Percentiles rank a stretch among this genome's conserved stretches.
Evolutionary conservation across 2,329 filamentous ascomycete species (phyloP).

Genomic region (Penicillium sp.): DNA sequence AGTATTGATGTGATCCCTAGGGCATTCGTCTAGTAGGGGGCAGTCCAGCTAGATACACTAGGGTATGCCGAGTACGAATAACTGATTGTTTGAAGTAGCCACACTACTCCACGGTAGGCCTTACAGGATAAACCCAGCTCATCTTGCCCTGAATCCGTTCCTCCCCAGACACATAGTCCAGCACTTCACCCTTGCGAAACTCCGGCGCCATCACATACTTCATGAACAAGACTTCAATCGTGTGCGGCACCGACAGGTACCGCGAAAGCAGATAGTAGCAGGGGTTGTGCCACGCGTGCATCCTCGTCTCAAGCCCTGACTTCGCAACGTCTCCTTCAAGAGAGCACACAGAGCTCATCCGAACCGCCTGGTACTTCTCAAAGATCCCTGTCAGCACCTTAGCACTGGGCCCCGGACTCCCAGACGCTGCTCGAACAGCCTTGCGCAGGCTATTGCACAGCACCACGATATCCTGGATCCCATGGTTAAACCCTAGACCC

Average conservation of each 20-base stretch:
- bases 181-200: slow-evolving; percentile 10
- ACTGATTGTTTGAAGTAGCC: no score
- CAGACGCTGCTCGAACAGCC: background rate
- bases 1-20: no score
- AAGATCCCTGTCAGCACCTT: slow-evolving; percentile 7
- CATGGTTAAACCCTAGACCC: slow-evolving; percentile 38
- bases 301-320: slow-evolving; percentile 12
- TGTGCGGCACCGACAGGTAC: slow-evolving; percentile 2
- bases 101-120: no score
- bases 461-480: slow-evolving; percentile 31
- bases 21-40: no score
- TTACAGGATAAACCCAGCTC: slow-evolving; percentile 11
- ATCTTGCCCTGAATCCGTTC: slow-evolving; percentile 14
- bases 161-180: slow-evolving; percentile 8
- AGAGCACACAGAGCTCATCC: slow-evolving; percentile 10
- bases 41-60: no score
- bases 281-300: slow-evolving; percentile 10
- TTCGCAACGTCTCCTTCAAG: slow-evolving; percentile 7
- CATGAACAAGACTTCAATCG: slow-evolving; percentile 6
- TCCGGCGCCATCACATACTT: slow-evolving; percentile 5
- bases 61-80: no score
- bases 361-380: slow-evolving; percentile 4
- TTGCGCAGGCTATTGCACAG: slow-evolving; percentile 15
- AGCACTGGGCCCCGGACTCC: background rate
- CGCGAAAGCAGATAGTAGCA: slow-evolving; percentile 10